Base-by-base conservation (phyloP, 1,139 yeast genomes). In the Hanseniaspora gamundiae region DNA sequence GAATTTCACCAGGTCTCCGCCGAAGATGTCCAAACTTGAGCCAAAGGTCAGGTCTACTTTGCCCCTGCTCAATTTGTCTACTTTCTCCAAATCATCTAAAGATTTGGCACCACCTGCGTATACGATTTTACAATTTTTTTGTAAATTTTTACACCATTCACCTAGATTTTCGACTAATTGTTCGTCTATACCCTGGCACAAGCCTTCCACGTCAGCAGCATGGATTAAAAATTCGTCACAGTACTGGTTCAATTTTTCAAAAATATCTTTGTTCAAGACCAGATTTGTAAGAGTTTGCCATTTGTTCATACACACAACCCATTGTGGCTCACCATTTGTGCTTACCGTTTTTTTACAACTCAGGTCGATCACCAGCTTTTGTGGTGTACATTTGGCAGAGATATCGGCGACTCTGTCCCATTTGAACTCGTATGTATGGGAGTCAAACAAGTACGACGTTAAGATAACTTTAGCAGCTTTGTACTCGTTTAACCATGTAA, bases 121-220 rank as follows among this genome's bases (percentile, higher is more conserved):
- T 1, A 88, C 95, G 6, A 85, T 76, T 35, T 81, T 87, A 2
- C 84, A 72, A 31, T 71, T 74, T 41, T 76, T 70, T 1, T 48
- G 38, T 6, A 56, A 42, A 20, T 52, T 42, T 2, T 74, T 71
- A 48, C 80, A 75, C 97, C 98, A 91, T 52, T 79, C 74, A 13
- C 88, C 87, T 35, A 91, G 67, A 45, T 72, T 73, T 22, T 50
- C 48, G 4, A 91, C 97, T 44, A 91, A 68, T 17, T 78, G 72
- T 55, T 78, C 78, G 56, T 91, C 98, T 38, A 91, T 84, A 0
- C 99, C 99, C 38, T 77, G 73, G 60, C 98, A 91, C 22, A 91
- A 69, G 0, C 99, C 99, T 62, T 91, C 99, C 2, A 91, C 97
- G 60, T 91, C 98, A 0, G 98, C 99, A 3, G 98, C 98, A 64